Evolutionary conservation across 2,329 filamentous ascomycete genomes (phyloP).

Genomic region (Escovopsis sp.): DNA sequence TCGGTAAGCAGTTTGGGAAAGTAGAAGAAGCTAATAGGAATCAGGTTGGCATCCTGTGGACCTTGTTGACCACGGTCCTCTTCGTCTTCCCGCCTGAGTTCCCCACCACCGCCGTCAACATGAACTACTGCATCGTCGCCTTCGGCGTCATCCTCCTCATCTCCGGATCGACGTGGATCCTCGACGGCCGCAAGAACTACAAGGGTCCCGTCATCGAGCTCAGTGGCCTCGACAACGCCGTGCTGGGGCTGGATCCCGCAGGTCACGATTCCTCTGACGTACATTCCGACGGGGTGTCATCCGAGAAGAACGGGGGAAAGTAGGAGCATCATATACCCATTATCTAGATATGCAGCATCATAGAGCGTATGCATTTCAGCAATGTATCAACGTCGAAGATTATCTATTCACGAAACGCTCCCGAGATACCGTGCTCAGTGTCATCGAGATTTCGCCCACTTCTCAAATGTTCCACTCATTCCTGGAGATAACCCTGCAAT

Average conservation of each 20-base stretch:
- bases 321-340: background rate
- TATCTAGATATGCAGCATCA: background rate
- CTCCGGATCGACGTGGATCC: constrained; percentile 26
- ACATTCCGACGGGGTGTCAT: background rate
- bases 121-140: constrained; percentile 43
- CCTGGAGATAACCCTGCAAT: too few species aligned
- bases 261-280: background rate
- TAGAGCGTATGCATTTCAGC: background rate
- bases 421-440: too few species aligned
- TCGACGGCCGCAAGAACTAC: constrained; percentile 35
- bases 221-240: constrained; percentile 1
- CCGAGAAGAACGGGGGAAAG: background rate
- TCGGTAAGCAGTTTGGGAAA: too few species aligned
- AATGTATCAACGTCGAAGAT: too few species aligned
- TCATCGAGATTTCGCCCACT: too few species aligned
- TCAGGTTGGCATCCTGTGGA: constrained; percentile 44
- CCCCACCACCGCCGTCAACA: constrained; percentile 49
- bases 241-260: constrained; percentile 2
- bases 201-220: constrained; percentile 15
- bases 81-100: constrained; percentile 59
- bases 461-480: too few species aligned
- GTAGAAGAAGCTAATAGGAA: background rate
- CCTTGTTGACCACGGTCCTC: constrained; percentile 55
- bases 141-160: constrained; percentile 33
- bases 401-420: too few species aligned